Evolutionary conservation across 306 rosid genomes (phyloP).

Genomic region (Prunus salicina): DNA sequence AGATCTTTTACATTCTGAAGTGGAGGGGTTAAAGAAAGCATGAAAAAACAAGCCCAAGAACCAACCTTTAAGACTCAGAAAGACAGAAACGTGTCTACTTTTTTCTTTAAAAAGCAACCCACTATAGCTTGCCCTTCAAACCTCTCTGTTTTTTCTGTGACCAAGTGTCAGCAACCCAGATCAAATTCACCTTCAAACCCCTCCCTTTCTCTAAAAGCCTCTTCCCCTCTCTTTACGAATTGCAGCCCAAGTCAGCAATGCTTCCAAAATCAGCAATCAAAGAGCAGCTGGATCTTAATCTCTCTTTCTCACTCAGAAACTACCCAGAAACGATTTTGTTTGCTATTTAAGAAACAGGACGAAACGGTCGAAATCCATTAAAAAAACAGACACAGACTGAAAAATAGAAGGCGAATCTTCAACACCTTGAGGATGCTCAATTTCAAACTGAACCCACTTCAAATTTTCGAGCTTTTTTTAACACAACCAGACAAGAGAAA

Average conservation of each 20-base stretch:
- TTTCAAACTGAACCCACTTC: slow-evolving; percentile 19
- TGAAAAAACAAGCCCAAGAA: slow-evolving; percentile 35
- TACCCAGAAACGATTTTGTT: slow-evolving; percentile 23
- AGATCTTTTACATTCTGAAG: slow-evolving; percentile 22
- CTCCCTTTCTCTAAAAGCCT: not conserved
- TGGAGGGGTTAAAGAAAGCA: slow-evolving; percentile 41
- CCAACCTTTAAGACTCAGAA: slow-evolving; percentile 71
- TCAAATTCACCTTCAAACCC: slow-evolving; percentile 27
- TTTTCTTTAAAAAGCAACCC: slow-evolving; percentile 26
- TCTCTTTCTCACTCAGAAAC: not conserved
- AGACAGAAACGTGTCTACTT: slow-evolving; percentile 25
- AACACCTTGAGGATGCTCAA: slow-evolving; percentile 6
- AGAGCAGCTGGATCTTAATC: slow-evolving; percentile 27
- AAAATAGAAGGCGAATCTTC: slow-evolving; percentile 24
- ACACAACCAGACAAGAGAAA: slow-evolving; percentile 32
- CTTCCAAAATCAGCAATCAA: slow-evolving; percentile 48
- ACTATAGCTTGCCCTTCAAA: slow-evolving; percentile 50
- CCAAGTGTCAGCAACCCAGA: slow-evolving; percentile 23
- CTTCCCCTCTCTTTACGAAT: not conserved
- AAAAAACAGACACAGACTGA: slow-evolving; percentile 1
- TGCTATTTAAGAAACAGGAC: slow-evolving; percentile 25
- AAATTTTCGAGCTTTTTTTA: slow-evolving; percentile 13
- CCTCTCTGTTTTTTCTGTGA: slow-evolving; percentile 26
- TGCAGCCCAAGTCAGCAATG: slow-evolving; percentile 14
- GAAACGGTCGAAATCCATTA: slow-evolving; percentile 26